Conservation (phyloP, 495 filamentous ascomycete species). For the Aspergillus ellipticus region DNA sequence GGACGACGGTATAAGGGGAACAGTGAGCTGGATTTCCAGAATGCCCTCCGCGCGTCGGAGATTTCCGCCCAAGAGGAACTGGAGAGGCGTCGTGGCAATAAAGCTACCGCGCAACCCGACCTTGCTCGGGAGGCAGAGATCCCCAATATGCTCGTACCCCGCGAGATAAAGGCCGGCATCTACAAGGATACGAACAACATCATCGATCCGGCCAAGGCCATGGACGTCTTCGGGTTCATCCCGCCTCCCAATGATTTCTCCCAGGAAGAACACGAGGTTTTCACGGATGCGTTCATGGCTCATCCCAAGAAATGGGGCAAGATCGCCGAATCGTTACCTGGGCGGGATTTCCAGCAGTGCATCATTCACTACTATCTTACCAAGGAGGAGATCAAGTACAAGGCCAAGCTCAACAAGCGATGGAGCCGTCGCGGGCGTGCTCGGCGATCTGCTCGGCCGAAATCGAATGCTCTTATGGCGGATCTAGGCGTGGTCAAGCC, state of each 20-base stretch:
- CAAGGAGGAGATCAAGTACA: slow-evolving; percentile 82
- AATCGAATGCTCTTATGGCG: slow-evolving; percentile 72
- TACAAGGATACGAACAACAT: slow-evolving; percentile 75
- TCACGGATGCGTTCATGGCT: slow-evolving; percentile 75
- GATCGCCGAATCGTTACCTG: slow-evolving; percentile 69
- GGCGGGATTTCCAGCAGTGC: slow-evolving; percentile 76
- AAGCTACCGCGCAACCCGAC: slow-evolving; percentile 68
- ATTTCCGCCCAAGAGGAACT: slow-evolving; percentile 70
- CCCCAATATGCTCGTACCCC: slow-evolving; percentile 67
- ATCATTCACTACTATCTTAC: slow-evolving; percentile 96
- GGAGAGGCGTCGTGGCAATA: slow-evolving; percentile 61
- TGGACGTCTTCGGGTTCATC: slow-evolving; percentile 67
- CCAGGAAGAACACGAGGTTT: slow-evolving; percentile 68
- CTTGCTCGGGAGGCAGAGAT: slow-evolving; percentile 80
- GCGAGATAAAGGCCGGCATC: slow-evolving; percentile 39
- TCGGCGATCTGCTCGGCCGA: slow-evolving; percentile 53
- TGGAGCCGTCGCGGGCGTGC: slow-evolving; percentile 62
- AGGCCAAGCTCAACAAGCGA: slow-evolving; percentile 71
- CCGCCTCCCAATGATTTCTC: slow-evolving; percentile 82
- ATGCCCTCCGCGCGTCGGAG: slow-evolving; percentile 71
- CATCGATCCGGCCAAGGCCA: slow-evolving; percentile 60
- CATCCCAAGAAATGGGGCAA: slow-evolving; percentile 90
- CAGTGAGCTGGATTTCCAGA: slow-evolving; percentile 74
- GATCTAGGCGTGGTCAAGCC: slow-evolving; percentile 59
- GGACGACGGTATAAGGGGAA: slow-evolving; percentile 60